Evolutionary conservation across 2,329 filamentous ascomycete genomes (phyloP).

Genomic region (Arachnomyces sp.): DNA sequence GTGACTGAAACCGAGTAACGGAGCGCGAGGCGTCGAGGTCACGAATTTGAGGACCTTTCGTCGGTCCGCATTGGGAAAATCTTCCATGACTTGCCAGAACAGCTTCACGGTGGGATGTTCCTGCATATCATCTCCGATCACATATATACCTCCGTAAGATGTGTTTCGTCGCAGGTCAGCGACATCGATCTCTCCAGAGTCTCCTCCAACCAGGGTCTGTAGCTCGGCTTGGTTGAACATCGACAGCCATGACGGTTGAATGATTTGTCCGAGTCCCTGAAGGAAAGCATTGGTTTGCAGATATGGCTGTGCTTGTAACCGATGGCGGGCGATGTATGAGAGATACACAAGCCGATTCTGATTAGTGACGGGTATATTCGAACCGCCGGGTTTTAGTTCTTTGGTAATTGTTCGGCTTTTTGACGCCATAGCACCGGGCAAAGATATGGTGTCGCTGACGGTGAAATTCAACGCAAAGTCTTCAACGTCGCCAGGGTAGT

Average conservation of each 20-base stretch:
- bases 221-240: constrained; percentile 98
- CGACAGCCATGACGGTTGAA: constrained; percentile 84
- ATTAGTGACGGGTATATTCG: constrained; percentile 74
- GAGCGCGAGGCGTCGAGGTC: constrained; percentile 84
- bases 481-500: constrained; percentile 71
- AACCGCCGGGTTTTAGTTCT: constrained; percentile 69
- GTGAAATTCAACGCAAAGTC: constrained; percentile 84
- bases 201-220: constrained; percentile 85
- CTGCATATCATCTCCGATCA: constrained; percentile 75
- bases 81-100: constrained; percentile 86
- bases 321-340: constrained; percentile 79
- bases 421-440: constrained; percentile 44
- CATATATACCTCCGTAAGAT: constrained; percentile 77
- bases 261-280: constrained; percentile 75
- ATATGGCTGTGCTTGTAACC: constrained; percentile 70
- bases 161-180: constrained; percentile 80
- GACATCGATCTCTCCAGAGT: constrained; percentile 77
- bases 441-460: constrained; percentile 60
- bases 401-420: constrained; percentile 33
- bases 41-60: constrained; percentile 91
- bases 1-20: constrained; percentile 79
- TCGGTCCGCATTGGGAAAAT: constrained; percentile 66
- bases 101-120: constrained; percentile 80
- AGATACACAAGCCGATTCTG: constrained; percentile 93
- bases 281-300: constrained; percentile 84